Evolutionary conservation across 495 filamentous ascomycete genomes (phyloP), one percentile per base, ranked within the genome.

Genomic region (Penicillium steckii): DNA sequence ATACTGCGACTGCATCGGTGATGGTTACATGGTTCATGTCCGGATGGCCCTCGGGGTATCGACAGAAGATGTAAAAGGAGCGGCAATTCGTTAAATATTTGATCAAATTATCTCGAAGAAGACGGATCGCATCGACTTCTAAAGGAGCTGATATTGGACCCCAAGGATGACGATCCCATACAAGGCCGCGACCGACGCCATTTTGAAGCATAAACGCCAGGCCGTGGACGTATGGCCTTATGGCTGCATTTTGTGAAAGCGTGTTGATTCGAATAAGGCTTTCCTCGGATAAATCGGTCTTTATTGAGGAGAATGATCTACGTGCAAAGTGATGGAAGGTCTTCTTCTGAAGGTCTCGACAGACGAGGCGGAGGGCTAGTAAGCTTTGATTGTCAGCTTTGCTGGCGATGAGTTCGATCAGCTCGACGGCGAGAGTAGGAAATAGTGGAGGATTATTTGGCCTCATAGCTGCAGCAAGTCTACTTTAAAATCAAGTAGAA

Each of bases 1-100:
- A 65, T 0, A 67, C 56, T 0, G 59, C 54, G 15, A 63, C 62
- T 10, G 59, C 57, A 27, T 67, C 65, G 1, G 62, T 62, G 33
- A 65, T 51, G 0, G 64, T 67, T 3, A 66, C 54, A 18, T 48
- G 57, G 8, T 30, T 58, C 59, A 65, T 55, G 26, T 67, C 61
- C 0, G 61, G 64, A 46, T 62, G 61, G 0, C 64, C 64, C 25
- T 67, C 64, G 1, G 64, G 64, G 15, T 62, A 65, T 50, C 58
- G 64, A 50, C 64, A 67, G 26, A 65, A 54, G n/a, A 67, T 60
- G 38, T 62, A 67, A 13, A 67, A 67, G 0, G 64, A 65, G 5
- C 58, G 58, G 37, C 64, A 67, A 25, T 62, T 57, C 12, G 53
- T 58, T 7, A 67, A 35, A 2, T 53, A 27, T 0, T 48, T 32